A percentile compares a stretch with the other conserved stretches of the same genome.
phyloP scores from a whole-genome alignment of 306 rosid genomes.

The Fragaria ananassa region DNA sequence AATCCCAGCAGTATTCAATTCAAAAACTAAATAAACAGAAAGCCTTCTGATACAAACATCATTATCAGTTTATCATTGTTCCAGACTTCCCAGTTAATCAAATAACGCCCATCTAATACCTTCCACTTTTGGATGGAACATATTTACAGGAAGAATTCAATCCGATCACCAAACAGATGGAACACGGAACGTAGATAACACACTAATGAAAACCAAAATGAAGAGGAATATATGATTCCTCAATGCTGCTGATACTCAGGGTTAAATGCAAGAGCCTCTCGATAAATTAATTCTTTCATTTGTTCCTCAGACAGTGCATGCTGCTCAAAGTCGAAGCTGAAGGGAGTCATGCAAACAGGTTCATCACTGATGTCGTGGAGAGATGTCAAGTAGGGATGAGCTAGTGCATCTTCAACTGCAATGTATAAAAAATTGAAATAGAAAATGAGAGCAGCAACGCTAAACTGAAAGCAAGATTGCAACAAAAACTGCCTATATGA shows the following conservation, averaged over 20 bases:
- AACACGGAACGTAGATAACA: conserved; percentile 40
- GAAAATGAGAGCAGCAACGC: neutral
- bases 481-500: neutral
- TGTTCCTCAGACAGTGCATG: conserved; percentile 91
- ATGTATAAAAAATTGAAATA: neutral
- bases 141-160: conserved; percentile 50
- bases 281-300: conserved; percentile 87
- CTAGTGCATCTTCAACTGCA: conserved; percentile 89
- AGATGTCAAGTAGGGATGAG: conserved; percentile 90
- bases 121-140: conserved; percentile 53
- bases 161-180: conserved; percentile 36
- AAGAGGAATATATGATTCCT: conserved; percentile 22
- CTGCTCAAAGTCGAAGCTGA: conserved; percentile 97
- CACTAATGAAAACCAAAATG: conserved; percentile 32
- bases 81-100: conserved; percentile 15
- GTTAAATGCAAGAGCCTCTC: conserved; percentile 95
- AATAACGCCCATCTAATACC: conserved; percentile 41
- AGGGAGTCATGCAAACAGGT: conserved; percentile 93
- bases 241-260: conserved; percentile 68
- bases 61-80: conserved; percentile 34
- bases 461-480: neutral
- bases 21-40: conserved; percentile 37
- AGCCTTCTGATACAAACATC: conserved; percentile 34
- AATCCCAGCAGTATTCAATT: conserved; percentile 29
- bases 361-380: conserved; percentile 97